Percentiles rank a stretch among this genome's conserved stretches.
Conservation (phyloP, 1,284 basidiomycete species). For the Heterobasidion occidentale region DNA sequence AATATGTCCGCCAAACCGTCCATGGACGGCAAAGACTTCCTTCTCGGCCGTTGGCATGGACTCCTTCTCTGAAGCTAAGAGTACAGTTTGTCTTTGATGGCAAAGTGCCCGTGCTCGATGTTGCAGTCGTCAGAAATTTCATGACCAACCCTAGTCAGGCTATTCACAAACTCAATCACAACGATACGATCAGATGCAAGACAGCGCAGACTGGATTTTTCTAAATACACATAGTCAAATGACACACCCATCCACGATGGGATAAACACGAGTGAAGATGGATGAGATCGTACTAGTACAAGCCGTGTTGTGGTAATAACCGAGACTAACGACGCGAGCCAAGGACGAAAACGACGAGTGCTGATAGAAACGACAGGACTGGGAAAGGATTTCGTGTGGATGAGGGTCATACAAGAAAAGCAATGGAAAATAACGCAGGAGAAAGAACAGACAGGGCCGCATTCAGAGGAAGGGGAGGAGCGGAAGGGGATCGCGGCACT, state of each 20-base stretch:
- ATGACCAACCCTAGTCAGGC: too few relatives aligned
- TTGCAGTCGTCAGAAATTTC: too few relatives aligned
- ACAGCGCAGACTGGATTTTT: conserved; percentile 4
- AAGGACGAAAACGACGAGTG: conserved; percentile 31
- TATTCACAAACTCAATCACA: too few relatives aligned
- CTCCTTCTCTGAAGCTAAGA: too few relatives aligned
- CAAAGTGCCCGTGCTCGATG: too few relatives aligned
- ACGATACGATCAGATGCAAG: too few relatives aligned
- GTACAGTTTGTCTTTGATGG: too few relatives aligned
- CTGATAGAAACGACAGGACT: conserved; percentile 25
- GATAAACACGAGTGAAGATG: neutral
- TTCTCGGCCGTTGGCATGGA: too few relatives aligned
- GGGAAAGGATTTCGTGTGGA: conserved; percentile 26
- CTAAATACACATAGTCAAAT: neutral
- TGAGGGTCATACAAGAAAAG: conserved; percentile 24
- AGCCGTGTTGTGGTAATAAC: conserved; percentile 28
- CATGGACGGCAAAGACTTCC: too few relatives aligned
- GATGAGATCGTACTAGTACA: conserved; percentile 32
- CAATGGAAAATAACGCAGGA: conserved; percentile 5
- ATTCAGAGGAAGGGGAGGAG: conserved; percentile 1
- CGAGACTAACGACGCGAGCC: conserved; percentile 24
- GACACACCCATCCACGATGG: conserved; percentile 18
- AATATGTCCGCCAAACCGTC: too few relatives aligned
- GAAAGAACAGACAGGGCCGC: conserved; percentile 1
- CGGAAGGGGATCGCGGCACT: conserved; percentile 1